Percentiles rank a stretch among this genome's conserved stretches.
These are phyloP conservation scores for Mortierella sp. DNA, from an alignment of 371 early-diverging fungal species.

Conservation along the genomic window DNA sequence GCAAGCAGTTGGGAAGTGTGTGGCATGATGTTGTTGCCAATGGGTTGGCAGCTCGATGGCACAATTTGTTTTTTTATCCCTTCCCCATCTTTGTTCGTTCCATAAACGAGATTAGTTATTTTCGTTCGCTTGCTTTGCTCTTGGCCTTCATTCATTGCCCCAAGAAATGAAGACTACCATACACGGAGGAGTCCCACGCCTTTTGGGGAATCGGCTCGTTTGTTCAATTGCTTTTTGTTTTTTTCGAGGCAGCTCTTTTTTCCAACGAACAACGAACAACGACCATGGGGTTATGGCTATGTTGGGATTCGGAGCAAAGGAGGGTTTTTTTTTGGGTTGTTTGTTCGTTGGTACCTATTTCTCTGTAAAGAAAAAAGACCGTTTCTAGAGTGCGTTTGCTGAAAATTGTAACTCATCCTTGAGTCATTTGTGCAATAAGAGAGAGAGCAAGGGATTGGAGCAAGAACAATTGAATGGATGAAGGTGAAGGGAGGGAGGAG, in stretches of 20 bases:
- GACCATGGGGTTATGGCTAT: neutral
- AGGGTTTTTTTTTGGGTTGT: neutral
- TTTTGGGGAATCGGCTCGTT: neutral
- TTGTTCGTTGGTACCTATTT: neutral
- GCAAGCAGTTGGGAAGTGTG: too few species aligned
- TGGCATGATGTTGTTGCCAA: neutral
- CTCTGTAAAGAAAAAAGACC: neutral
- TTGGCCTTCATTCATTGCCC: neutral
- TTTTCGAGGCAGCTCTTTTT: neutral
- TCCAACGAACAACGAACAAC: neutral
- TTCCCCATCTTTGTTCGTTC: neutral
- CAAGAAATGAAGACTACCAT: conserved; percentile 7
- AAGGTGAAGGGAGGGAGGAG: too few species aligned
- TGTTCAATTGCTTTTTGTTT: neutral
- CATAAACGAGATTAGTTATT: neutral
- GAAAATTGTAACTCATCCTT: neutral
- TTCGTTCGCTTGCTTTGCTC: neutral
- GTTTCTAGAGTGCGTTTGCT: neutral
- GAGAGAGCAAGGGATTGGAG: neutral
- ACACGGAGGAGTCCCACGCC: conserved; percentile 15
- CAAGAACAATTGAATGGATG: neutral
- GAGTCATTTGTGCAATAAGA: conserved; percentile 13
- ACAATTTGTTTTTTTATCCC: neutral
- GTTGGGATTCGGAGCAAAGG: neutral
- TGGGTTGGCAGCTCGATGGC: conserved; percentile 5